Percentiles rank a stretch among this genome's conserved stretches.
Evolutionary conservation across 768 basidiomycete genomes (phyloP).

Genomic region (Hebeloma cylindrosporum): DNA sequence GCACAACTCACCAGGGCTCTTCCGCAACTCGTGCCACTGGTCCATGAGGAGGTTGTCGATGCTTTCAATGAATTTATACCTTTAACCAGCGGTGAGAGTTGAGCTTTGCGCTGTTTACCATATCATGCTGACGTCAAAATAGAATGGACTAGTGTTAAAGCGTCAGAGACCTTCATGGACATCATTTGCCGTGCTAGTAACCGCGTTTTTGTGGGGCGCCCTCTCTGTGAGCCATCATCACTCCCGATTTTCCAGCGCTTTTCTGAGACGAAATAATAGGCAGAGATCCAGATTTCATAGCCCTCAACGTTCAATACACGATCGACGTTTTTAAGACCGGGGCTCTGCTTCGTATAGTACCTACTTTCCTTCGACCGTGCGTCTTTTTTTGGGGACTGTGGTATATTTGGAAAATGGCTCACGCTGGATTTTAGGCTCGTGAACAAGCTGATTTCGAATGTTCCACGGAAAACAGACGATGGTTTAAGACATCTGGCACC

Average conservation of each 20-base stretch:
- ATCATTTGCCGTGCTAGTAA: constrained; percentile 24
- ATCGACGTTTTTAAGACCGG: constrained; percentile 18
- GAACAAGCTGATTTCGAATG: neutral
- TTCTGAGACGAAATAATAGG: constrained; percentile 14
- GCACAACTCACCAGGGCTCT: constrained; percentile 34
- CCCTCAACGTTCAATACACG: constrained; percentile 15
- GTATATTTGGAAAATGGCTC: neutral
- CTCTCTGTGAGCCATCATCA: constrained; percentile 23
- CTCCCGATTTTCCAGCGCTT: neutral
- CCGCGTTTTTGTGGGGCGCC: constrained; percentile 28
- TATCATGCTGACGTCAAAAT: neutral
- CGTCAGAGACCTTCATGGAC: constrained; percentile 18
- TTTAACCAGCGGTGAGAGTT: constrained; percentile 6
- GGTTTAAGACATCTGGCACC: no score
- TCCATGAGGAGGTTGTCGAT: constrained; percentile 26
- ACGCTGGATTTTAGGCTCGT: neutral
- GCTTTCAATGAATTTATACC: constrained; percentile 20
- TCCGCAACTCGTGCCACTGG: constrained; percentile 19
- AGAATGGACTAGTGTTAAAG: constrained; percentile 19
- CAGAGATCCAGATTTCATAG: constrained; percentile 18
- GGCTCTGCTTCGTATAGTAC: constrained; percentile 25
- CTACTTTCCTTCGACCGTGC: constrained; percentile 25
- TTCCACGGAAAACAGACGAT: constrained; percentile 16
- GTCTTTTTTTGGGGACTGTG: constrained; percentile 1
- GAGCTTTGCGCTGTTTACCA: neutral